These are phyloP conservation scores for Neofusicoccum kwambonambiense DNA, from an alignment of 2,329 filamentous ascomycete species.

Conservation along the genomic window DNA sequence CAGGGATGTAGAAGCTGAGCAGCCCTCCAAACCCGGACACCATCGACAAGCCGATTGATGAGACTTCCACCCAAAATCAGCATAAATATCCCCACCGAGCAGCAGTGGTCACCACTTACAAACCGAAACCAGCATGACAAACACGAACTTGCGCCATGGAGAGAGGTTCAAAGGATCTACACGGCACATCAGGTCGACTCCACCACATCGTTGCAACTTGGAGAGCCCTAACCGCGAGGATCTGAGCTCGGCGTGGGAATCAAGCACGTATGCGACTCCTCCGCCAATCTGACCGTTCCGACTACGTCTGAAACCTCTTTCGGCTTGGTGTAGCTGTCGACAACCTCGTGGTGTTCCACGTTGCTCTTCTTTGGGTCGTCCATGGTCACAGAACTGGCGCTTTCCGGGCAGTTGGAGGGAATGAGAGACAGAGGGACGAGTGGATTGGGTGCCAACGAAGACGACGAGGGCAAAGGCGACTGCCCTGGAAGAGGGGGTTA, in stretches of 20 bases:
- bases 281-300: constrained; percentile 32
- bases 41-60: constrained; percentile 38
- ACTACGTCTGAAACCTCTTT: constrained; percentile 21
- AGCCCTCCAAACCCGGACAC: constrained; percentile 45
- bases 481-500: not conserved
- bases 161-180: constrained; percentile 34
- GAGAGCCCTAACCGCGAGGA: constrained; percentile 25
- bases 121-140: constrained; percentile 28
- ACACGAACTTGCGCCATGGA: constrained; percentile 29
- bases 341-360: constrained; percentile 17
- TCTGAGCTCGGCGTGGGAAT: constrained; percentile 32
- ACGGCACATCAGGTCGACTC: constrained; percentile 13
- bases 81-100: no score
- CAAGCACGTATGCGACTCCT: constrained; percentile 27
- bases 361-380: constrained; percentile 17
- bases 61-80: constrained; percentile 30
- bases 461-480: not conserved
- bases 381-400: not conserved
- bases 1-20: constrained; percentile 42
- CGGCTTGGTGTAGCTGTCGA: constrained; percentile 17
- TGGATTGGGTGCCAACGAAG: not conserved
- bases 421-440: not conserved
- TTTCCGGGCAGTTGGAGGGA: not conserved
- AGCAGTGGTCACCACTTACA: constrained; percentile 21
- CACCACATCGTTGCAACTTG: not conserved